phyloP scores from a whole-genome alignment of 2,329 filamentous ascomycete genomes.

The Seiridium unicorne region DNA sequence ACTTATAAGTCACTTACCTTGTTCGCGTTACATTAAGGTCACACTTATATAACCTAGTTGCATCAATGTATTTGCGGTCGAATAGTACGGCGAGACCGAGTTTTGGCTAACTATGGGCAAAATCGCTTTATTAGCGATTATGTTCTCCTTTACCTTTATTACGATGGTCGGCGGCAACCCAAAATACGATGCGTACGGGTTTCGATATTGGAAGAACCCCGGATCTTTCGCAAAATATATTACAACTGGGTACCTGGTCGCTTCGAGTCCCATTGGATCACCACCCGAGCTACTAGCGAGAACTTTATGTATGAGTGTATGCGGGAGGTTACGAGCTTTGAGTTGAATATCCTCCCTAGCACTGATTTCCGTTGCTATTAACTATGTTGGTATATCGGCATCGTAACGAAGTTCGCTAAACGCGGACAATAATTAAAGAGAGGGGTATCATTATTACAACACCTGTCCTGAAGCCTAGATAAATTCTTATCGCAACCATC shows the following conservation, averaged over 20 bases:
- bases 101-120: conserved; percentile 67
- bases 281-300: too few relatives aligned
- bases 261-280: too few relatives aligned
- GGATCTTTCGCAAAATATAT: conserved; percentile 63
- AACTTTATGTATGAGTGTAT: too few relatives aligned
- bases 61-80: conserved; percentile 28
- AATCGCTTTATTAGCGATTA: conserved; percentile 62
- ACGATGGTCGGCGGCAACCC: conserved; percentile 80
- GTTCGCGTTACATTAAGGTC: not conserved
- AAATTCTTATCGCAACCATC: too few relatives aligned
- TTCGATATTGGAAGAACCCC: conserved; percentile 65
- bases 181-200: conserved; percentile 65
- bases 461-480: too few relatives aligned
- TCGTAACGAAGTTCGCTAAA: too few relatives aligned
- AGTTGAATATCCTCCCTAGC: too few relatives aligned
- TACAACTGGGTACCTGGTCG: conserved; percentile 54
- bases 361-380: too few relatives aligned
- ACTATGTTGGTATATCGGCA: too few relatives aligned
- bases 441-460: too few relatives aligned
- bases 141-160: conserved; percentile 76
- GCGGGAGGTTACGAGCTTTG: too few relatives aligned
- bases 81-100: conserved; percentile 56
- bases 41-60: conserved; percentile 12
- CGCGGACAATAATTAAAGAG: too few relatives aligned
- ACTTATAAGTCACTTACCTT: conserved; percentile 27